These are phyloP conservation scores for Salvia rosmarinus DNA, from an alignment of 257 asterid genomes.

Conservation along the genomic window DNA sequence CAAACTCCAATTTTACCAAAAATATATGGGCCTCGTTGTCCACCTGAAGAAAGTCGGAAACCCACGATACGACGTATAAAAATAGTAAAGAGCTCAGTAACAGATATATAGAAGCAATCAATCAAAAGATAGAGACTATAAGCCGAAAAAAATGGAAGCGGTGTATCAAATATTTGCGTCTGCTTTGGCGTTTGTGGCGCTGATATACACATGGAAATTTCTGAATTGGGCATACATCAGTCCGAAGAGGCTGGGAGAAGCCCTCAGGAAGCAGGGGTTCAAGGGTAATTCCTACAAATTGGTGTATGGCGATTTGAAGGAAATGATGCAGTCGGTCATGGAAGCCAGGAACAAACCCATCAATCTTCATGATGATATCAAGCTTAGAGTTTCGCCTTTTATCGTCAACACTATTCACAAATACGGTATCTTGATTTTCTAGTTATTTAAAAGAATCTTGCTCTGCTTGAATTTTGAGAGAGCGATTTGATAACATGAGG, in stretches of 20 bases:
- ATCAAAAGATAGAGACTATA: too few relatives aligned
- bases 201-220: conserved; percentile 7
- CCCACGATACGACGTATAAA: too few relatives aligned
- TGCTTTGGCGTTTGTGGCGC: neutral
- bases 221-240: neutral
- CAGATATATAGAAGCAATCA: too few relatives aligned
- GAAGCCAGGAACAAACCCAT: conserved; percentile 45
- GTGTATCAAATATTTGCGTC: neutral
- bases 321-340: conserved; percentile 1
- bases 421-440: conserved; percentile 41
- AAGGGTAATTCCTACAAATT: conserved; percentile 44
- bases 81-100: too few relatives aligned
- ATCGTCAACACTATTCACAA: conserved; percentile 26
- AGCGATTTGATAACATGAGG: neutral
- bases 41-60: too few relatives aligned
- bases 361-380: conserved; percentile 40
- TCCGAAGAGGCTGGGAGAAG: conserved; percentile 1
- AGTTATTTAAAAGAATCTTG: neutral
- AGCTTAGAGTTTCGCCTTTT: conserved; percentile 36
- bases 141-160: neutral
- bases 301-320: conserved; percentile 54
- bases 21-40: too few relatives aligned
- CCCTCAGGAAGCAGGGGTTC: conserved; percentile 16
- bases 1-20: too few relatives aligned
- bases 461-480: neutral